Evolutionary conservation across 148 eudicot species (phyloP).

Genomic region (Bassia scoparia): DNA sequence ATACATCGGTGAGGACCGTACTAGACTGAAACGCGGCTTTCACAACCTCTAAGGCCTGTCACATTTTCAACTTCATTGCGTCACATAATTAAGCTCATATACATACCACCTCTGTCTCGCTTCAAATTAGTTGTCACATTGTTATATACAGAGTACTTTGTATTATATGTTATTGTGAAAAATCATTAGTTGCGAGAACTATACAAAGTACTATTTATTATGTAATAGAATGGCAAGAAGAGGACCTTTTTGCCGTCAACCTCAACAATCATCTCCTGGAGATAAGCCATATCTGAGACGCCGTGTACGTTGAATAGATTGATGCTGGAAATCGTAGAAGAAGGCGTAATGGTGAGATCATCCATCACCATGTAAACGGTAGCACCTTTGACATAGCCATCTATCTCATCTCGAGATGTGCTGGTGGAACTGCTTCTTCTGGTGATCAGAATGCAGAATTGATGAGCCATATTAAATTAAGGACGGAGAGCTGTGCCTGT

Average conservation of each 20-base stretch:
- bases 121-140: no score
- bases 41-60: slow-evolving; percentile 14
- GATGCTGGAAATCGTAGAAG: slow-evolving; percentile 17
- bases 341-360: slow-evolving; percentile 17
- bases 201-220: no score
- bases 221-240: not conserved
- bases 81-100: not conserved
- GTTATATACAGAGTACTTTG: no score
- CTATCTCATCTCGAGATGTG: not conserved
- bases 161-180: no score
- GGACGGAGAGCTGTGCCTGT: no score
- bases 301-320: slow-evolving; percentile 1
- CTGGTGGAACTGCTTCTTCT: not conserved
- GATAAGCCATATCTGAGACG: not conserved
- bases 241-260: slow-evolving; percentile 13
- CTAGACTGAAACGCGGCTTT: slow-evolving; percentile 15
- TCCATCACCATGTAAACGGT: slow-evolving; percentile 13
- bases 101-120: not conserved
- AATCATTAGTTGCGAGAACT: no score
- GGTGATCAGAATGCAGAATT: not conserved
- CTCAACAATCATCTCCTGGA: slow-evolving; percentile 6
- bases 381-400: slow-evolving; percentile 23
- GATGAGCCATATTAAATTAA: not conserved
- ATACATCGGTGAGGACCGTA: slow-evolving; percentile 17
- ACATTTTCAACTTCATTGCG: not conserved